A percentile compares a stretch with the other conserved stretches of the same genome.
phyloP scores from a whole-genome alignment of 768 basidiomycete species.

The Gloeophyllum trabeum region DNA sequence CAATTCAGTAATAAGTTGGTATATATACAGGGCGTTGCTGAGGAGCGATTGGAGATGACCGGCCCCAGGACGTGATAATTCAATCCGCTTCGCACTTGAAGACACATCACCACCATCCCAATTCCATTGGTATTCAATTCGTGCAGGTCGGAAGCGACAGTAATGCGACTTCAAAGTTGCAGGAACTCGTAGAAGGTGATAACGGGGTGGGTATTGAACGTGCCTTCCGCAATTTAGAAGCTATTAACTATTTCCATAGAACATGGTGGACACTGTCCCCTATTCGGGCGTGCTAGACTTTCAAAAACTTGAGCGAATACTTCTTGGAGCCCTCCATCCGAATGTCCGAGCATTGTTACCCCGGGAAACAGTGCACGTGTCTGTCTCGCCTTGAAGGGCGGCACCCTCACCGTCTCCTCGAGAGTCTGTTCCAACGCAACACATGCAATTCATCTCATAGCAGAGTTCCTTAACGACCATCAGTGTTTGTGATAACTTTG shows the following conservation, averaged over 20 bases:
- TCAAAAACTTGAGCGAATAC: slow-evolving; percentile 18
- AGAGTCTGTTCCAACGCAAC: too few relatives aligned
- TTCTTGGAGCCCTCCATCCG: slow-evolving; percentile 23
- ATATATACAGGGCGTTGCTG: not conserved
- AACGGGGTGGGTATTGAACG: not conserved
- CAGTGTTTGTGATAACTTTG: too few relatives aligned
- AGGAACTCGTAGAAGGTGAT: slow-evolving; percentile 1
- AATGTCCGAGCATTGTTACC: too few relatives aligned
- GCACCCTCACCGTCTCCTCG: too few relatives aligned
- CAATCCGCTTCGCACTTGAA: not conserved
- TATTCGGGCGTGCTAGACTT: slow-evolving; percentile 17
- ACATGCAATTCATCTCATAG: too few relatives aligned
- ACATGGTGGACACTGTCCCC: slow-evolving; percentile 10
- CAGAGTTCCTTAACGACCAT: too few relatives aligned
- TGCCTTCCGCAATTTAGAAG: not conserved
- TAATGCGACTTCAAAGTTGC: slow-evolving; percentile 2
- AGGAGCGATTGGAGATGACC: not conserved
- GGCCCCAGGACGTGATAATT: slow-evolving; percentile 2
- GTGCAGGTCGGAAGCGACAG: slow-evolving; percentile 6
- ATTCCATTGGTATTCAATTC: slow-evolving; percentile 6
- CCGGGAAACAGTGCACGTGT: too few relatives aligned
- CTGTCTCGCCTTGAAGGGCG: too few relatives aligned
- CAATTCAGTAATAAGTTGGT: not conserved
- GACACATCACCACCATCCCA: slow-evolving; percentile 3
- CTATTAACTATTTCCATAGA: not conserved